Conservation (phyloP, 2,329 filamentous ascomycete genomes). For the Neodidymelliopsis sp. region DNA sequence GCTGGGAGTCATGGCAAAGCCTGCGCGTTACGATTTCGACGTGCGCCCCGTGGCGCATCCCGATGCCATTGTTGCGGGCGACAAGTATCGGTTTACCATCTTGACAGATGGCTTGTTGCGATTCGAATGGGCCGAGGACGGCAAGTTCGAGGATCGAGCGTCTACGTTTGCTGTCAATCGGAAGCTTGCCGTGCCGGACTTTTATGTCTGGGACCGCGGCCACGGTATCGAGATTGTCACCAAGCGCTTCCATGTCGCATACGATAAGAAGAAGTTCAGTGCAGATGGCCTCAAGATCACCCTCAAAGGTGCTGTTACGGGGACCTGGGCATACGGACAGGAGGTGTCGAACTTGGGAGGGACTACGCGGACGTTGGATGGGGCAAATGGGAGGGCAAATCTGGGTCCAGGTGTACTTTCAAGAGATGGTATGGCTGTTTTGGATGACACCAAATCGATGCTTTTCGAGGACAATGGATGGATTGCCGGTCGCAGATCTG, state of each 20-base stretch:
- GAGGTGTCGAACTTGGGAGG: conserved; percentile 53
- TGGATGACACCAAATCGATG: conserved; percentile 66
- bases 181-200: conserved; percentile 57
- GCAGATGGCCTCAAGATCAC: conserved; percentile 58
- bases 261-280: conserved; percentile 65
- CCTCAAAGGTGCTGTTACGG: conserved; percentile 54
- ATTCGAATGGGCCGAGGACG: conserved; percentile 68
- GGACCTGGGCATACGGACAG: conserved; percentile 61
- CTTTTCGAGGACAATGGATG: conserved; percentile 63
- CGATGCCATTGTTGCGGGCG: conserved; percentile 55
- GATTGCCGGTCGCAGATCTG: conserved; percentile 57
- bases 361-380: conserved; percentile 64
- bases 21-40: conserved; percentile 54
- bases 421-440: conserved; percentile 57
- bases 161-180: conserved; percentile 69
- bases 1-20: conserved; percentile 35
- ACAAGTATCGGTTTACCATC: conserved; percentile 66
- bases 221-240: conserved; percentile 64
- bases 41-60: conserved; percentile 55
- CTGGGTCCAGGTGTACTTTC: conserved; percentile 62
- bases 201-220: conserved; percentile 57
- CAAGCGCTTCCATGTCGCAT: conserved; percentile 62
- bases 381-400: conserved; percentile 58
- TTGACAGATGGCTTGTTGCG: conserved; percentile 65
- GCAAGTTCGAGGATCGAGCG: conserved; percentile 67